These are phyloP conservation scores for Sophora flavescens DNA, from an alignment of 306 rosid species.

Conservation along the genomic window DNA sequence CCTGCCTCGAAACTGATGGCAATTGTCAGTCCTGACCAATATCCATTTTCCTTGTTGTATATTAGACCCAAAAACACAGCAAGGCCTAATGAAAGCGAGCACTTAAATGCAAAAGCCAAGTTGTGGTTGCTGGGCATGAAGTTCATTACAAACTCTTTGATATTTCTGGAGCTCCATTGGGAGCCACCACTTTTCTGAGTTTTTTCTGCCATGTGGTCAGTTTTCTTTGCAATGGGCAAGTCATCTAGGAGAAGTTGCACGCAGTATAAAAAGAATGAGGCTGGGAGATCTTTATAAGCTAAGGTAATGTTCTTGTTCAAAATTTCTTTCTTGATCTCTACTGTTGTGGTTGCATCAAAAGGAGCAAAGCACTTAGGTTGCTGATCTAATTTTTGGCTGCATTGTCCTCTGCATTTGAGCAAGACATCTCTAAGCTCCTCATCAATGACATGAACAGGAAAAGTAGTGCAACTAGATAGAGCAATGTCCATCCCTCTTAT, in stretches of 20 bases:
- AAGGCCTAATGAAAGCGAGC: constrained; percentile 73
- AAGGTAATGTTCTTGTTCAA: constrained; percentile 48
- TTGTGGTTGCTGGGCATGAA: constrained; percentile 51
- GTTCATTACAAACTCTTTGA: constrained; percentile 37
- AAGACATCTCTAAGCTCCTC: constrained; percentile 58
- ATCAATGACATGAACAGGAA: constrained; percentile 53
- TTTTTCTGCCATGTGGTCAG: constrained; percentile 3
- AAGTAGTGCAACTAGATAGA: constrained; percentile 53
- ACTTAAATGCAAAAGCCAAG: constrained; percentile 72
- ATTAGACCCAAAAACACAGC: constrained; percentile 73
- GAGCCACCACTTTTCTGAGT: constrained; percentile 21
- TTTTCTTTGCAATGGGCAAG: constrained; percentile 43
- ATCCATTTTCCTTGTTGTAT: constrained; percentile 64
- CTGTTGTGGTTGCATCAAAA: constrained; percentile 53
- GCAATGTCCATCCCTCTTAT: constrained; percentile 79
- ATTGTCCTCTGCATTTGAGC: constrained; percentile 45
- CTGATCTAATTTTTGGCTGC: constrained; percentile 52
- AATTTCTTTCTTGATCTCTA: constrained; percentile 44
- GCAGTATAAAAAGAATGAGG: constrained; percentile 72
- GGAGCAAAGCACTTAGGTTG: constrained; percentile 51
- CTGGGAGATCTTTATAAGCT: constrained; percentile 53
- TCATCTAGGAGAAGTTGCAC: constrained; percentile 60
- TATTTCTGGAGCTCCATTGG: constrained; percentile 32
- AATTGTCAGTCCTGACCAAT: constrained; percentile 82
- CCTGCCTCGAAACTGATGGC: constrained; percentile 67